Base-by-base conservation (phyloP, 257 asterid genomes). In the Schizonepeta tenuifolia region DNA sequence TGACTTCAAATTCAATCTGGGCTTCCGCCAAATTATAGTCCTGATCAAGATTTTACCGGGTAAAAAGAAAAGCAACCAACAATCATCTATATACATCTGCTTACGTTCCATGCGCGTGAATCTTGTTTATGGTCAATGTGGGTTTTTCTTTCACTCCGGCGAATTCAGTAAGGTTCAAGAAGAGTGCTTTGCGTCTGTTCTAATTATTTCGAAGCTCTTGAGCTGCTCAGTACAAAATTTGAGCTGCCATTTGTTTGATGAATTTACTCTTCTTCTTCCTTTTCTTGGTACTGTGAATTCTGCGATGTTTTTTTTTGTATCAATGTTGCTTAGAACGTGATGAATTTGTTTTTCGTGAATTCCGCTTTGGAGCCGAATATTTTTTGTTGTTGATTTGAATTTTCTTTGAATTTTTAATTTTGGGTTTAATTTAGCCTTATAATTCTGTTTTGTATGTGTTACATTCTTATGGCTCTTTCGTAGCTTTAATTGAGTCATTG, bases 161-260 rank as follows among this genome's bases (percentile, higher is more conserved):
- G 70, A 69, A 61, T 56, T 46, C 51, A 61, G 31, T 43, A 21
- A 50, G 56, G 56, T 64, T 64, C 26, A 50, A 22, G 10, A 49
- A 64, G 47, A 46, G 24, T 78, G 65, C 35, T 63, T 35, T 54
- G 21, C 11, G 28, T 46, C 70, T 38, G 56, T 31, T 3, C 9
- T 2, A 31, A 7, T 18, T 67, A 14, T 60, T 18, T 59, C 7
- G 44, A 46, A 57, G 68, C 63, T 71, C 65, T 65, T 43, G 59
- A 75, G 75, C 77, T 79, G 77, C 68, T 10, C 13, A 54, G 49
- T 53, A 68, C 68, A 51, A 41, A 49, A 10, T 8, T 68, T 69
- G 59, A 80, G 84, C 81, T 80, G 84, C 56, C 79, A 64, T 72
- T 62, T 36, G 62, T 63, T 60, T 67, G 67, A 63, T 69, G 70